Evolutionary conservation across 2,329 filamentous ascomycete genomes (phyloP), one percentile per base, ranked within the genome.

Genomic region (Boeremia exigua): DNA sequence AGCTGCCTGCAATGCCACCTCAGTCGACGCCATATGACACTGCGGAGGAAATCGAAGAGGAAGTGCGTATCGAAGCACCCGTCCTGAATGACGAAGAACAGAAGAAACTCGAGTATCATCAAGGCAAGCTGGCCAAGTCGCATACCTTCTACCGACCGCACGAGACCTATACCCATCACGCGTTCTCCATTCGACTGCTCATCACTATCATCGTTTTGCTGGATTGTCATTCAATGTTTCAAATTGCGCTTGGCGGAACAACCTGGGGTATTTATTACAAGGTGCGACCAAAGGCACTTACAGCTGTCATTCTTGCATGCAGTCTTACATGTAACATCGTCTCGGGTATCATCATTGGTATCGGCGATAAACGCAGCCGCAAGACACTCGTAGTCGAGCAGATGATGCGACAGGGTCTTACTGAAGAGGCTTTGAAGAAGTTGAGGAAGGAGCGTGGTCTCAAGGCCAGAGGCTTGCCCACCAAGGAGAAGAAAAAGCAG

Each of bases 81-180:
- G 88, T 91, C 2, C 80, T 95, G 4, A 86, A 79, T 0, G 71
- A 72, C 2, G 69, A 82, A 51, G 88, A 95, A 72, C 88, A 92
- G 68, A 81, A 82, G 57, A 84, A 82, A 40, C 81, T 96, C 10
- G 81, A 87, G 42, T 86, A 95, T 70, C 91, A 96, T 67, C 89
- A 93, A 68, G 82, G 81, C 64, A 94, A 93, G 68, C 88, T 95
- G 62, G 82, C 89, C 60, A 90, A 88, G 62, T 92, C 89, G 0
- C 91, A 96, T 72, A 92, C 89, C 6, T 96, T 94, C 75, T 96
- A 95, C 80, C 92, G 92, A 65, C 91, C 91, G 0, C 89, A 95
- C 74, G 91, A 96, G 74, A 96, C 91, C 0, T 81, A 85, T n/a
- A 96, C 91, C 0, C 91, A 96, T 71, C 81, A 86, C 69, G 88